A percentile compares a stretch with the other conserved stretches of the same genome.
phyloP scores from a whole-genome alignment of 1,284 basidiomycete genomes.

The Austroboletus niveus region DNA sequence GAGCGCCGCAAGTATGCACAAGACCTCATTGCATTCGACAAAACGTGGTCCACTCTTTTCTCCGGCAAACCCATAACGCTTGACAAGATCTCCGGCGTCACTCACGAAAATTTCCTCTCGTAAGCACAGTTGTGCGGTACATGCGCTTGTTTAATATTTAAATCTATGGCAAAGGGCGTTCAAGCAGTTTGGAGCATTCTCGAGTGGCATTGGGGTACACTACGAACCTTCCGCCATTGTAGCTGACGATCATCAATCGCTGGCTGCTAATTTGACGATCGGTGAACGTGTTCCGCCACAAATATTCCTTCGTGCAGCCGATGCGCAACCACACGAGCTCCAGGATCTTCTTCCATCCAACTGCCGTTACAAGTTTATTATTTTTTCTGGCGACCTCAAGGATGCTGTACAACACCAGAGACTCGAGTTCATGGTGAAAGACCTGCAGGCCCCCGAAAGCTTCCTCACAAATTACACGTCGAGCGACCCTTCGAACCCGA shows the following conservation, averaged over 20 bases:
- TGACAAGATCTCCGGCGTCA: slow-evolving; percentile 38
- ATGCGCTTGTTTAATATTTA: slow-evolving; percentile 42
- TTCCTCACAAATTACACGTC: slow-evolving; percentile 38
- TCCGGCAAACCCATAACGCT: slow-evolving; percentile 39
- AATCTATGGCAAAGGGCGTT: slow-evolving; percentile 42
- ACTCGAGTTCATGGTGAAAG: slow-evolving; percentile 44
- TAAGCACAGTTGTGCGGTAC: slow-evolving; percentile 38
- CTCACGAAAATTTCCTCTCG: slow-evolving; percentile 41
- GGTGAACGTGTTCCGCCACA: slow-evolving; percentile 67
- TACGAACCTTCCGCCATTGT: slow-evolving; percentile 55
- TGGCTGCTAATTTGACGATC: slow-evolving; percentile 48
- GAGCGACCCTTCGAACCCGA: neutral
- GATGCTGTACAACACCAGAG: slow-evolving; percentile 39
- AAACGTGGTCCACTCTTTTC: slow-evolving; percentile 47
- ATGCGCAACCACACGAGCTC: slow-evolving; percentile 60
- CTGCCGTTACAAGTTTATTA: slow-evolving; percentile 69
- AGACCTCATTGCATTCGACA: slow-evolving; percentile 53
- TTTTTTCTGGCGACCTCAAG: slow-evolving; percentile 61
- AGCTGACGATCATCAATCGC: slow-evolving; percentile 39
- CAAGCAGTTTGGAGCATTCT: slow-evolving; percentile 56
- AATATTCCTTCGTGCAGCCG: slow-evolving; percentile 59
- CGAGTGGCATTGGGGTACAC: slow-evolving; percentile 64
- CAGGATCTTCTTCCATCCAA: slow-evolving; percentile 71
- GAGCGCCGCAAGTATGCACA: slow-evolving; percentile 48
- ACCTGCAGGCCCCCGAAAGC: slow-evolving; percentile 37